Conservation (phyloP, 1,284 basidiomycete genomes). For the Microbotryomycetes sp. region DNA sequence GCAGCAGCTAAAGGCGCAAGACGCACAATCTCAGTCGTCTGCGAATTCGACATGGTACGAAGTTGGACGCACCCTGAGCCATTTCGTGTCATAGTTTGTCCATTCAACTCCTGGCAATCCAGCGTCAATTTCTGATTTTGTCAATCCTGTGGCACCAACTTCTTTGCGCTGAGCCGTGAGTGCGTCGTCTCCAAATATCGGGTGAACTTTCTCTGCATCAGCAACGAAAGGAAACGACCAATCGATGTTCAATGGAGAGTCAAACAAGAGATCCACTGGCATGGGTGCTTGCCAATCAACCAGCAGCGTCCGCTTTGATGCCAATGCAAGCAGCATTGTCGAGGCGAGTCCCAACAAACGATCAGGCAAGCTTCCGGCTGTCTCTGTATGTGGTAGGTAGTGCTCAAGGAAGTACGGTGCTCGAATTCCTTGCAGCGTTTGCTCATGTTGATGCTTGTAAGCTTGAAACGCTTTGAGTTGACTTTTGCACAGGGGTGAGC, state of each 20-base stretch:
- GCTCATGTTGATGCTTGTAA: background rate
- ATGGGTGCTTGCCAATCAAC: background rate
- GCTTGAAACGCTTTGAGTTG: background rate
- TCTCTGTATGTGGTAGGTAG: background rate
- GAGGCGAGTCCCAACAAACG: background rate
- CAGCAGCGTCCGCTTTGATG: background rate
- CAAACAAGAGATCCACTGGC: background rate
- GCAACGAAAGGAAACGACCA: background rate
- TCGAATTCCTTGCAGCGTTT: background rate
- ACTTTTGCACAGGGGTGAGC: background rate
- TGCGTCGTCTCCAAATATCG: background rate
- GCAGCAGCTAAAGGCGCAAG: background rate
- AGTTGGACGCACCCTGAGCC: no score
- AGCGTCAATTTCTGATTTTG: background rate
- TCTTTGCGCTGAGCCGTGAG: background rate
- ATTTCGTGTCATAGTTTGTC: background rate
- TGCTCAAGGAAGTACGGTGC: background rate
- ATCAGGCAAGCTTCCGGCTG: background rate
- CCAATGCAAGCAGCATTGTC: background rate
- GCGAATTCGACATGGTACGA: no score
- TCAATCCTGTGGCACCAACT: background rate
- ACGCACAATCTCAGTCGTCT: no score
- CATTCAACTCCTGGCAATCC: background rate
- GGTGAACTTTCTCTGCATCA: background rate
- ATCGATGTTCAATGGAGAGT: background rate